These are phyloP conservation scores for Limnanthes douglasii DNA, from an alignment of 345 rosid genomes.

Conservation along the genomic window DNA sequence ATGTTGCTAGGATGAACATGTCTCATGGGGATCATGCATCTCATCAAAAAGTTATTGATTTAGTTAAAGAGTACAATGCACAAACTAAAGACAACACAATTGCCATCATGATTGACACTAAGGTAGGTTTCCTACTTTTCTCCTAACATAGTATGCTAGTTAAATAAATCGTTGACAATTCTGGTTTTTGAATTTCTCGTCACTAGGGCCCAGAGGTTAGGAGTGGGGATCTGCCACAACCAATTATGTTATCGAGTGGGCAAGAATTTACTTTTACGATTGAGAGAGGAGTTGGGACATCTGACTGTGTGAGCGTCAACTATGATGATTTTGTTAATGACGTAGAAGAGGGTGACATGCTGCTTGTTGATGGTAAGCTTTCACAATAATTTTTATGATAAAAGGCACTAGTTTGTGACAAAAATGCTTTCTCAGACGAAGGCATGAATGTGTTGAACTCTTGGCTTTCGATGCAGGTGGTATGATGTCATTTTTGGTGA, in stretches of 20 bases:
- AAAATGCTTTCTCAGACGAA: no score
- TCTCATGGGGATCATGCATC: slow-evolving; percentile 99
- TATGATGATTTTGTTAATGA: slow-evolving; percentile 94
- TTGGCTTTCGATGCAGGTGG: slow-evolving; percentile 46
- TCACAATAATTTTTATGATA: neutral
- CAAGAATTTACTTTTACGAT: slow-evolving; percentile 96
- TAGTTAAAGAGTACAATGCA: slow-evolving; percentile 95
- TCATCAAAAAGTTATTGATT: slow-evolving; percentile 89
- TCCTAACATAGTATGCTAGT: no score
- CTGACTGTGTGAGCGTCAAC: slow-evolving; percentile 87
- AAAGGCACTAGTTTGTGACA: no score
- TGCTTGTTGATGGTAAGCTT: slow-evolving; percentile 90
- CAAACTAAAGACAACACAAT: slow-evolving; percentile 78
- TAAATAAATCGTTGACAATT: no score
- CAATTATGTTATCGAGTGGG: slow-evolving; percentile 47
- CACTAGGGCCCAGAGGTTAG: slow-evolving; percentile 94
- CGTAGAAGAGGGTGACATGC: slow-evolving; percentile 92
- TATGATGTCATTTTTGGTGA: slow-evolving; percentile 91
- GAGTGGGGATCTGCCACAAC: slow-evolving; percentile 98
- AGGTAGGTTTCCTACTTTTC: slow-evolving; percentile 40
- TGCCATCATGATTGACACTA: slow-evolving; percentile 96
- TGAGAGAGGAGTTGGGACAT: slow-evolving; percentile 74
- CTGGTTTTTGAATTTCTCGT: no score
- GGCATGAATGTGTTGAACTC: neutral
- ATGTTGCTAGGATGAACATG: slow-evolving; percentile 95